Evolutionary conservation across 768 basidiomycete species (phyloP).

Genomic region (Tulasnella sp.): DNA sequence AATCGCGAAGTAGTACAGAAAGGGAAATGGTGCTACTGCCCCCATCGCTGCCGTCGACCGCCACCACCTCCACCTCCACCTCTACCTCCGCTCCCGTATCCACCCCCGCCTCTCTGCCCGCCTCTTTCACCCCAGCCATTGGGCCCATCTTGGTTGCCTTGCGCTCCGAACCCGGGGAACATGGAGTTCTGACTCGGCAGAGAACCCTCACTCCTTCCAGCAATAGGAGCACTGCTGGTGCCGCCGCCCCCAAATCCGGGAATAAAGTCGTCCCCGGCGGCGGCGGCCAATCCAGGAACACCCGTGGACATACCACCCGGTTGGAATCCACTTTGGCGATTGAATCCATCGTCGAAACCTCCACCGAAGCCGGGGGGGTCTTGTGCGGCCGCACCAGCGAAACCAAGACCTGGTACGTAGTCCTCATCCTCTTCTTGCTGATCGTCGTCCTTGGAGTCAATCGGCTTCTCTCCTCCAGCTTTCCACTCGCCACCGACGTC

Average conservation of each 20-base stretch:
- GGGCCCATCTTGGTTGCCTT: constrained; percentile 35
- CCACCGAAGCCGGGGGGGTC: constrained; percentile 25
- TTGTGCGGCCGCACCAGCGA: constrained; percentile 28
- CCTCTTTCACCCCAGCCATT: constrained; percentile 19
- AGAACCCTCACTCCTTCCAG: constrained; percentile 51
- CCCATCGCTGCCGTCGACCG: neutral
- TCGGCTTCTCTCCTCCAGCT: constrained; percentile 80
- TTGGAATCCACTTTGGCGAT: constrained; percentile 26
- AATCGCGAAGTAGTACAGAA: neutral
- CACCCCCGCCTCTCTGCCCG: constrained; percentile 30
- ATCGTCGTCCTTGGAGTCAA: constrained; percentile 44
- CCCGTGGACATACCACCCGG: constrained; percentile 30
- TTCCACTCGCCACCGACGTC: constrained; percentile 58
- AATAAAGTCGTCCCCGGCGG: constrained; percentile 54
- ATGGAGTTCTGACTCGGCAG: constrained; percentile 41
- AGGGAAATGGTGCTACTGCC: neutral
- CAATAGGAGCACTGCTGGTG: constrained; percentile 43
- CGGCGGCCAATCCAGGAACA: constrained; percentile 4
- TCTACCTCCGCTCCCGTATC: constrained; percentile 31
- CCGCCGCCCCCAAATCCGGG: constrained; percentile 56
- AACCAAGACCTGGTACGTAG: constrained; percentile 68
- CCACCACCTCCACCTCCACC: constrained; percentile 24
- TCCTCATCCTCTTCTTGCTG: constrained; percentile 71
- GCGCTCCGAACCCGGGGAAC: constrained; percentile 29
- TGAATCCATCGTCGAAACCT: constrained; percentile 27